Base-by-base conservation (phyloP, 768 basidiomycete genomes). In the Myochromella boudieri region DNA sequence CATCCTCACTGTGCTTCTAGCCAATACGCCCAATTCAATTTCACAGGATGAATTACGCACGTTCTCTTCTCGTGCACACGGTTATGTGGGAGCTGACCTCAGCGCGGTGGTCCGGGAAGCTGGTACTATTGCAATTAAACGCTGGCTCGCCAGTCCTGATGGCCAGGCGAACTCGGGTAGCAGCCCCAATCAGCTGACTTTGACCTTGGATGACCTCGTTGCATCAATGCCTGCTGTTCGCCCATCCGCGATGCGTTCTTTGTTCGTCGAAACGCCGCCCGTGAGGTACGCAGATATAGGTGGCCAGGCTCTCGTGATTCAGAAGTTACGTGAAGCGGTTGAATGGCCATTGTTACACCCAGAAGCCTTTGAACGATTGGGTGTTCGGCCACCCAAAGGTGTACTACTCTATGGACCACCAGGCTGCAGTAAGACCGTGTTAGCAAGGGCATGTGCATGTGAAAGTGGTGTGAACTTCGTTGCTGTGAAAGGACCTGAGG, bases 401-500 rank as follows among this genome's bases (percentile, higher is more conserved):
- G 81, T 98, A 5, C 68, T 99, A 36, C 70, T 98, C 12, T 99
- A 95, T 65, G 95, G 95, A 3, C 95, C 95, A 3, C 95, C 95
- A 3, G 95, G 95, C n/a, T 97, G 95, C 59, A 93, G 91, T 57
- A 98, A 98, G 69, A 98, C 95, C 1, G 74, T 98, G 32, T 80
- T 93, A 12, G 95, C 91, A 1, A 82, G 91, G 47, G 95, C 95
- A 2, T 85, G 92, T 62, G 95, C 95, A 12, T 89, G 84, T 22
- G 95, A 97, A 66, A 91, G 91, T 56, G 94, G 92, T 3, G 81
- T 97, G 47, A 97, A 97, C 64, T 97, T 97, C 63, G 79, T 99
- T 32, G 93, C 95, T 18, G 91, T 99, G 25, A 97, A 97, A 66
- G 97, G 97, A 0, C 94, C 97, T 1, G 97, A 99, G 80, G 95